phyloP scores from a whole-genome alignment of 2,329 filamentous ascomycete species.

The Scedosporium dehoogii region DNA sequence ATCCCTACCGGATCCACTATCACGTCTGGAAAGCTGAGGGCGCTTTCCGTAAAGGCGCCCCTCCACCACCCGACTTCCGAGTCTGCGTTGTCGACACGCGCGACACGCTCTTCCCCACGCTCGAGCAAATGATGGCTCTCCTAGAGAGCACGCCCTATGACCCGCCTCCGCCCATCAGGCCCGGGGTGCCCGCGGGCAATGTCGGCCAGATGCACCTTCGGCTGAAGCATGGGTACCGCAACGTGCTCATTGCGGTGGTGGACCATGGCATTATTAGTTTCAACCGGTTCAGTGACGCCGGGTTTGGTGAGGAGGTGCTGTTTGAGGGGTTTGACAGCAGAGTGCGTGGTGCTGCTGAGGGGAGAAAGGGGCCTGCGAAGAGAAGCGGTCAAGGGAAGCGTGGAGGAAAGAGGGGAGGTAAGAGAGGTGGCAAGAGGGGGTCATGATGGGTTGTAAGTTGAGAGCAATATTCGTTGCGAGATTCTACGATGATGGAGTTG shows the following conservation, averaged over 20 bases:
- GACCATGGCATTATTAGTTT: conserved; percentile 88
- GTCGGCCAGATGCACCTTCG: conserved; percentile 58
- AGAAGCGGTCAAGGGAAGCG: conserved; percentile 8
- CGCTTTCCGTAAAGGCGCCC: conserved; percentile 69
- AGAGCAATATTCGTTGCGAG: neutral
- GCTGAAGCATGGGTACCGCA: conserved; percentile 74
- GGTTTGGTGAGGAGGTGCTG: conserved; percentile 27
- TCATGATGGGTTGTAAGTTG: neutral
- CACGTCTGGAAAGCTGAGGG: conserved; percentile 65
- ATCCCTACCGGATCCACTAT: conserved; percentile 65
- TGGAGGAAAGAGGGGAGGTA: conserved; percentile 10
- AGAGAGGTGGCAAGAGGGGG: conserved; percentile 13
- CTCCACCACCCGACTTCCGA: conserved; percentile 71
- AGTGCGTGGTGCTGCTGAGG: conserved; percentile 26
- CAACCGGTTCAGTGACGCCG: conserved; percentile 63
- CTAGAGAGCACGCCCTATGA: conserved; percentile 65
- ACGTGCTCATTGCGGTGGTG: conserved; percentile 77
- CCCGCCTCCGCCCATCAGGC: conserved; percentile 34
- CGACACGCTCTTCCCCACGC: conserved; percentile 59
- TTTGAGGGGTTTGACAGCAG: conserved; percentile 32
- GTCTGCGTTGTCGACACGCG: conserved; percentile 74
- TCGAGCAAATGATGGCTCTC: conserved; percentile 60
- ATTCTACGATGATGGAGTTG: neutral
- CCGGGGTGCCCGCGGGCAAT: conserved; percentile 21
- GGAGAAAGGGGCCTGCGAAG: conserved; percentile 16